phyloP scores from a whole-genome alignment of 257 asterid genomes.

The Striga asiatica region DNA sequence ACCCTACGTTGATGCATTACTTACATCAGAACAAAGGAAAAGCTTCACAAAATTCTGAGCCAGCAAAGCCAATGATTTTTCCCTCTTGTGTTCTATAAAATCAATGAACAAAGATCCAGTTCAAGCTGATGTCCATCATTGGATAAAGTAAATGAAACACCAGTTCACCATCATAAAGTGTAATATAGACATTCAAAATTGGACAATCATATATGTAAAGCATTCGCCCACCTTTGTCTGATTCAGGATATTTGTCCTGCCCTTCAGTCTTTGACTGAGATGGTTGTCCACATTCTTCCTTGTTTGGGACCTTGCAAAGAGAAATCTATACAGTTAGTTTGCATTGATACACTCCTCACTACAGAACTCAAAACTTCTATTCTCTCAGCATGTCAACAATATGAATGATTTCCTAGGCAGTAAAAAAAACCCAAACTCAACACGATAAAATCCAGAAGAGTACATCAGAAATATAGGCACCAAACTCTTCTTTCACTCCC shows the following conservation, averaged over 20 bases:
- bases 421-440: conserved; percentile 10
- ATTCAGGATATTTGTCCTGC: conserved; percentile 21
- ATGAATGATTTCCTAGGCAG: not conserved
- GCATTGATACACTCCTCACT: too few relatives aligned
- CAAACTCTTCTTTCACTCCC: conserved; percentile 38
- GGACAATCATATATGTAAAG: not conserved
- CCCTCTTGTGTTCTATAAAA: conserved; percentile 42
- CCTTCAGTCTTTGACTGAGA: conserved; percentile 17
- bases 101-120: conserved; percentile 10
- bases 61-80: conserved; percentile 49
- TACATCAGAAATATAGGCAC: conserved; percentile 31
- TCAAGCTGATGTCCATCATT: not conserved
- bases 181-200: not conserved
- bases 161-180: not conserved
- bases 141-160: not conserved
- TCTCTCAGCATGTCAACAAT: not conserved
- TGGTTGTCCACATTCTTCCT: conserved; percentile 16
- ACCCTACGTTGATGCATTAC: conserved; percentile 16
- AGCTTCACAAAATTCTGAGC: conserved; percentile 55
- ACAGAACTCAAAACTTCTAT: too few relatives aligned
- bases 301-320: conserved; percentile 21
- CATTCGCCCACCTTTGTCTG: conserved; percentile 29
- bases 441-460: conserved; percentile 4
- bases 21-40: conserved; percentile 55
- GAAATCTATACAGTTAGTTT: not conserved